Base-by-base conservation (phyloP, 176 grass and related monocot species). In the Panicum miliaceum region DNA sequence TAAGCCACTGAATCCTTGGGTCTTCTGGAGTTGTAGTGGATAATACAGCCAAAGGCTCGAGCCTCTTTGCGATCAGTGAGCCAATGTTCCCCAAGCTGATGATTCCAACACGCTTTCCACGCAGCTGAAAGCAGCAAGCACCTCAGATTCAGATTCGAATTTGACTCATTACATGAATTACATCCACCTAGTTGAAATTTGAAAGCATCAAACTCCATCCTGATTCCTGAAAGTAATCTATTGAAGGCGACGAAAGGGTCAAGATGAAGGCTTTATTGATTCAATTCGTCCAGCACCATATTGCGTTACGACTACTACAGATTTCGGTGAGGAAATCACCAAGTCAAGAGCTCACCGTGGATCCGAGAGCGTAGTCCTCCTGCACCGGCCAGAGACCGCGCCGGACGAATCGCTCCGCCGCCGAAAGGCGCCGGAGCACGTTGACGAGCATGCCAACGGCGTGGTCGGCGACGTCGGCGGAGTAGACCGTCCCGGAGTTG, bases 81-180 rank as follows among this genome's bases (percentile, higher is more conserved):
- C 93, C 92, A 45, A 92, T 90, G 72, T 79, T 94, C 15, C 92
- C 90, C 73, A 92, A 25, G 6, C 92, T 87, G 12, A 94, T 84
- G 84, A 92, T 90, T 5, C 93, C 93, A 8, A 92, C 75, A 6
- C 74, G 69, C 73, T 90, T 92, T 22, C 90, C 90, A 19, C 87
- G 13, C 4, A 94, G 25, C 90, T 94, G 81, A 71, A 50, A 71
- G 0, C 15, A 32, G 8, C 0, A 22, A 43, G 23, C n/a, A 14
- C 38, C 12, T 14, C 20, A 43, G 66, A 25, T 43, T 25, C 27
- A 35, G 13, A 22, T 22, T 7, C 35, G 40, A 66, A 66, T 66
- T 18, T 19, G 32, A 18, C 35, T 18, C 63, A 66, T 63, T 32
- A 26, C 51, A 53, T 20, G 29, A 32, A 32, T 32, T 32, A 32